Conservation (phyloP, 2,329 filamentous ascomycete species). For the Hymenotorrendiella dingleyae region DNA sequence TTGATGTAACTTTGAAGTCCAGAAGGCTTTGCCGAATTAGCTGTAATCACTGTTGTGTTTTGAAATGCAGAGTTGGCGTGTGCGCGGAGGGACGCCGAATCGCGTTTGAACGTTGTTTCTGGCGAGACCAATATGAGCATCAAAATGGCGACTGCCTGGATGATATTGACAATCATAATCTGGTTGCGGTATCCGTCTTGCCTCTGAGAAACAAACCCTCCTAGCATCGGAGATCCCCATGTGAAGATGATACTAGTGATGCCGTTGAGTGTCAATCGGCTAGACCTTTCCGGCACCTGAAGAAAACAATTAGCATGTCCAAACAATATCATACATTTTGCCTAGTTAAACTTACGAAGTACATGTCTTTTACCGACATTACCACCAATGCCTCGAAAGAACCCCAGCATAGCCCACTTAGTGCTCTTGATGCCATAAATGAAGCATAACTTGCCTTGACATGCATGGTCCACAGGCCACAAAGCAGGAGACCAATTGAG, state of each 20-base stretch:
- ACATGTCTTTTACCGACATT: slow-evolving; percentile 50
- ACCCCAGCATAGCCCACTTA: slow-evolving; percentile 55
- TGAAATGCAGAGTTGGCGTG: background rate
- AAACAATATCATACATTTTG: no score
- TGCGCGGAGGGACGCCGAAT: slow-evolving; percentile 14
- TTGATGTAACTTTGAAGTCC: slow-evolving; percentile 14
- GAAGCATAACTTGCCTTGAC: slow-evolving; percentile 37
- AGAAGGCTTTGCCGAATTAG: slow-evolving; percentile 4
- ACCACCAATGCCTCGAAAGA: slow-evolving; percentile 49
- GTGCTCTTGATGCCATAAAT: slow-evolving; percentile 46
- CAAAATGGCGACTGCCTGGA: slow-evolving; percentile 42
- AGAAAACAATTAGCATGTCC: no score
- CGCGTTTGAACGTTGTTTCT: slow-evolving; percentile 47
- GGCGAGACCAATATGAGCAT: slow-evolving; percentile 43
- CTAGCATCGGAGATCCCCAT: slow-evolving; percentile 49
- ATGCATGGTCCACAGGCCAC: slow-evolving; percentile 45
- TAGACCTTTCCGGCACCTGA: slow-evolving; percentile 47
- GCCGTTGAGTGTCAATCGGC: slow-evolving; percentile 41
- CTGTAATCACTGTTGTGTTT: slow-evolving; percentile 6
- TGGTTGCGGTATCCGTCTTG: slow-evolving; percentile 39
- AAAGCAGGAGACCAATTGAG: slow-evolving; percentile 41
- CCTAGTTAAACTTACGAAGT: slow-evolving; percentile 42
- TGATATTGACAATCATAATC: slow-evolving; percentile 45
- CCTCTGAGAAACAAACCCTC: slow-evolving; percentile 41
- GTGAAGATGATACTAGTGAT: slow-evolving; percentile 40